These are phyloP conservation scores for Tetracladium maxilliforme DNA, from an alignment of 2,329 filamentous ascomycete genomes.

Conservation along the genomic window DNA sequence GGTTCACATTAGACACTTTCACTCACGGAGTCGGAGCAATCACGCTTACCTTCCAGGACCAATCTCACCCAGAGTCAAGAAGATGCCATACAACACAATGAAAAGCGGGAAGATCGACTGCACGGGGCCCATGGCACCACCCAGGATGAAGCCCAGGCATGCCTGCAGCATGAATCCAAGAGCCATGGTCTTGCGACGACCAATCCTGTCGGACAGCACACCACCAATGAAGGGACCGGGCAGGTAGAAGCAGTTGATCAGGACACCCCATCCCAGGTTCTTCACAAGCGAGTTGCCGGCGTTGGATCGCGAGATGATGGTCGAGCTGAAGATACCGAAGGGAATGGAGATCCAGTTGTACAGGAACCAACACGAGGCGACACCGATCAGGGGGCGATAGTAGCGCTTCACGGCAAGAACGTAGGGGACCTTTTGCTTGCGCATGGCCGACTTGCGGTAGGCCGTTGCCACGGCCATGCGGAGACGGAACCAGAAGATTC, in stretches of 20 bases:
- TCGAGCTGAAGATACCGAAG: slow-evolving; percentile 37
- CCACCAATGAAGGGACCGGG: slow-evolving; percentile 31
- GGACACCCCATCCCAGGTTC: slow-evolving; percentile 26
- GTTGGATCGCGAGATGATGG: slow-evolving; percentile 29
- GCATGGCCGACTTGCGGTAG: slow-evolving; percentile 29
- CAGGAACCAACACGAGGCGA: slow-evolving; percentile 31
- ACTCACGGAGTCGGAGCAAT: slow-evolving; percentile 1
- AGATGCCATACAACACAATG: slow-evolving; percentile 33
- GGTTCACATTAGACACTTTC: too few species aligned
- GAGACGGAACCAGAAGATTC: slow-evolving; percentile 35
- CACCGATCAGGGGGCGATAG: slow-evolving; percentile 31
- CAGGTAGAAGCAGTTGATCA: slow-evolving; percentile 34
- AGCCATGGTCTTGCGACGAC: slow-evolving; percentile 32
- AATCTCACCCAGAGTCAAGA: slow-evolving; percentile 30
- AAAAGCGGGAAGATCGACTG: slow-evolving; percentile 32
- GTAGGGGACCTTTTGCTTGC: slow-evolving; percentile 29
- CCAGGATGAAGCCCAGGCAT: slow-evolving; percentile 31
- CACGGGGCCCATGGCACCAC: slow-evolving; percentile 27
- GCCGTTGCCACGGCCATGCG: slow-evolving; percentile 34
- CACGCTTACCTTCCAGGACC: slow-evolving; percentile 26
- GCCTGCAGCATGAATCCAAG: slow-evolving; percentile 29
- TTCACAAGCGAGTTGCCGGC: slow-evolving; percentile 23
- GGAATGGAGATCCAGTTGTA: slow-evolving; percentile 40
- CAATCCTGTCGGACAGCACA: slow-evolving; percentile 30
- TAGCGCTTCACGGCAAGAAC: slow-evolving; percentile 29